Evolutionary conservation across 2,329 filamentous ascomycete genomes (phyloP).

Genomic region (Colletotrichum kahawae): DNA sequence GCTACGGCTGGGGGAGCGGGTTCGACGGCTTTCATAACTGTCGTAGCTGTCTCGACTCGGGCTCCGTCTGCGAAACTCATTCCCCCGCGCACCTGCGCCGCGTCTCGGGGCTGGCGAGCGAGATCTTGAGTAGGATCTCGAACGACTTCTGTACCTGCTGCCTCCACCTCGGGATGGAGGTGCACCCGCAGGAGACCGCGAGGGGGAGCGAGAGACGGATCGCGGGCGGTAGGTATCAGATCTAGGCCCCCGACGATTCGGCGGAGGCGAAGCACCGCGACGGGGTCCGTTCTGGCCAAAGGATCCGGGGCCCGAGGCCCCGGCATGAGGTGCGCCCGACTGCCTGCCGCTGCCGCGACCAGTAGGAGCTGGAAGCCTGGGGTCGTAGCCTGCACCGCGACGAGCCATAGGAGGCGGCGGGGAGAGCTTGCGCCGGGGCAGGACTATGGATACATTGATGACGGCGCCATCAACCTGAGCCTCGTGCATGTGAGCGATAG

Average conservation of each 20-base stretch:
- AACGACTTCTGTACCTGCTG: constrained; percentile 50
- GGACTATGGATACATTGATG: constrained; percentile 86
- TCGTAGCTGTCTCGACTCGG: constrained; percentile 43
- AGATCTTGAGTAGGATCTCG: constrained; percentile 51
- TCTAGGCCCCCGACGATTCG: constrained; percentile 44
- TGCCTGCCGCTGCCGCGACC: constrained; percentile 24
- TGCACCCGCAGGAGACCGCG: constrained; percentile 40
- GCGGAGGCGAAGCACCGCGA: constrained; percentile 40
- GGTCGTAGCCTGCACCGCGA: constrained; percentile 63
- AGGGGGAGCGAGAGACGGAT: constrained; percentile 56
- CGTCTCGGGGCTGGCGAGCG: constrained; percentile 42
- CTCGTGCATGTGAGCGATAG: constrained; percentile 97
- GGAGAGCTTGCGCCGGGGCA: constrained; percentile 83
- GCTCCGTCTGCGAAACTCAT: constrained; percentile 32
- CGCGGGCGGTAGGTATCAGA: constrained; percentile 68
- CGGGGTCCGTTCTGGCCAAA: constrained; percentile 40
- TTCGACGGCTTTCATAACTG: constrained; percentile 40
- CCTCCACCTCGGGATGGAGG: constrained; percentile 33
- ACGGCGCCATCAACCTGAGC: constrained; percentile 86
- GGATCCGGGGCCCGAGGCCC: constrained; percentile 36
- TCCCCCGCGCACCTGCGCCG: constrained; percentile 31
- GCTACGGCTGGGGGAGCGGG: constrained; percentile 11
- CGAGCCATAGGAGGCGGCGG: constrained; percentile 76
- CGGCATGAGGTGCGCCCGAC: constrained; percentile 29
- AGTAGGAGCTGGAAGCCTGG: constrained; percentile 50